Conservation (phyloP, 2,329 filamentous ascomycete genomes). For the Thelonectria rubi region DNA sequence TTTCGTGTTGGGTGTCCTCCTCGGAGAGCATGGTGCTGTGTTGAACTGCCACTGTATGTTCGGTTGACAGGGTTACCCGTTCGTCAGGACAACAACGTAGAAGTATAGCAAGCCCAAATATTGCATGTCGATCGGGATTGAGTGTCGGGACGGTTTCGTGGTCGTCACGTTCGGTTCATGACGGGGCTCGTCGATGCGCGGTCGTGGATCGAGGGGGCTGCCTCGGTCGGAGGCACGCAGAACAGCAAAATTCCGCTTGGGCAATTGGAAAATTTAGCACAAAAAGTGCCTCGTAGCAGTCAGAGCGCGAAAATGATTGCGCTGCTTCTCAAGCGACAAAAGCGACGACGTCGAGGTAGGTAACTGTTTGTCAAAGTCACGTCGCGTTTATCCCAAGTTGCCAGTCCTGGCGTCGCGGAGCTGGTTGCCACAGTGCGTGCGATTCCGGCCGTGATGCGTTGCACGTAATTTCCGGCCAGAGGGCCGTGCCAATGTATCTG, state of each 20-base stretch:
- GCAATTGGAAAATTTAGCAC: slow-evolving; percentile 6
- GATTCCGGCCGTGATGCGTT: slow-evolving; percentile 24
- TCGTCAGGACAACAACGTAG: slow-evolving; percentile 36
- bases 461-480: slow-evolving; percentile 5
- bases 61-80: slow-evolving; percentile 56
- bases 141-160: slow-evolving; percentile 36
- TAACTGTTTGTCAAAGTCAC: slow-evolving; percentile 29
- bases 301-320: slow-evolving; percentile 23
- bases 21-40: slow-evolving; percentile 63
- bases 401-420: slow-evolving; percentile 38
- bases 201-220: slow-evolving; percentile 29
- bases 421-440: slow-evolving; percentile 44
- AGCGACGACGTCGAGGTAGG: slow-evolving; percentile 24
- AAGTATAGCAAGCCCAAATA: slow-evolving; percentile 25
- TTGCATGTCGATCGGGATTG: slow-evolving; percentile 45
- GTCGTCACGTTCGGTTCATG: slow-evolving; percentile 40
- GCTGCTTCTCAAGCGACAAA: slow-evolving; percentile 13
- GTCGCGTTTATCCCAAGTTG: slow-evolving; percentile 40
- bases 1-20: slow-evolving; percentile 57
- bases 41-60: slow-evolving; percentile 67
- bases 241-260: slow-evolving; percentile 1
- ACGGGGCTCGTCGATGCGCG: slow-evolving; percentile 35
- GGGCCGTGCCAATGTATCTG: slow-evolving; percentile 10
- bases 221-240: slow-evolving; percentile 13
- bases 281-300: slow-evolving; percentile 5